Conservation (phyloP, 495 filamentous ascomycete species). For the Penicillium antarcticum region DNA sequence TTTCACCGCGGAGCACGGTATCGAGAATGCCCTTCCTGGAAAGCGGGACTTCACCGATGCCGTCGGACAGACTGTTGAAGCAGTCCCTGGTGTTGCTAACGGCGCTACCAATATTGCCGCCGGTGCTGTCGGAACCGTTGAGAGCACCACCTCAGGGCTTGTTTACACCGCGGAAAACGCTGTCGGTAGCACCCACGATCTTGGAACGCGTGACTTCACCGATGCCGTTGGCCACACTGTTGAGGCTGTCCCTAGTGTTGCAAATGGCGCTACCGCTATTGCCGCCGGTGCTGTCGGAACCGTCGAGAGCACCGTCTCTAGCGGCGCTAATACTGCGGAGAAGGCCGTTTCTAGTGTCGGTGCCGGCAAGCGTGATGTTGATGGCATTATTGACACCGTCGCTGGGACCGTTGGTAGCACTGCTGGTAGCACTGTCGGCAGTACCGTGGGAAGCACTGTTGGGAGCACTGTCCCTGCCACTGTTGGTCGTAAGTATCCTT, state of each 20-base stretch:
- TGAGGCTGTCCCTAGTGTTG: constrained; percentile 1
- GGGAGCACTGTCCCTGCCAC: constrained; percentile 1
- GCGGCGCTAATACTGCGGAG: constrained; percentile 10
- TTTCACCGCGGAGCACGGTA: constrained; percentile 11
- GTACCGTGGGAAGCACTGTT: neutral
- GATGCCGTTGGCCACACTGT: neutral
- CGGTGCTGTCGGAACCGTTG: constrained; percentile 8
- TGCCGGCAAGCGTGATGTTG: constrained; percentile 14
- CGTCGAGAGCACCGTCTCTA: constrained; percentile 5
- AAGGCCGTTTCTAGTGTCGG: constrained; percentile 5
- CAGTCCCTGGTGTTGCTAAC: constrained; percentile 4
- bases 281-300: constrained; percentile 9
- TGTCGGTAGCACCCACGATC: no score
- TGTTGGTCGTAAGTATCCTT: constrained; percentile 14
- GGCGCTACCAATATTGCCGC: constrained; percentile 1
- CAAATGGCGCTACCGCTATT: constrained; percentile 6
- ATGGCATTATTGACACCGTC: constrained; percentile 7
- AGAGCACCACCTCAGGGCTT: constrained; percentile 5
- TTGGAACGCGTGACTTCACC: no score
- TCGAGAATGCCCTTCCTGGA: constrained; percentile 7
- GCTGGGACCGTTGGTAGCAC: constrained; percentile 5
- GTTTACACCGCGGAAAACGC: constrained; percentile 9
- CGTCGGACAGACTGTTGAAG: neutral
- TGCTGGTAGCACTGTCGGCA: neutral
- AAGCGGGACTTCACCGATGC: neutral